Evolutionary conservation across 805 yeast species (phyloP), one percentile per base, ranked within the genome.

Genomic region (Candida caryicola): DNA sequence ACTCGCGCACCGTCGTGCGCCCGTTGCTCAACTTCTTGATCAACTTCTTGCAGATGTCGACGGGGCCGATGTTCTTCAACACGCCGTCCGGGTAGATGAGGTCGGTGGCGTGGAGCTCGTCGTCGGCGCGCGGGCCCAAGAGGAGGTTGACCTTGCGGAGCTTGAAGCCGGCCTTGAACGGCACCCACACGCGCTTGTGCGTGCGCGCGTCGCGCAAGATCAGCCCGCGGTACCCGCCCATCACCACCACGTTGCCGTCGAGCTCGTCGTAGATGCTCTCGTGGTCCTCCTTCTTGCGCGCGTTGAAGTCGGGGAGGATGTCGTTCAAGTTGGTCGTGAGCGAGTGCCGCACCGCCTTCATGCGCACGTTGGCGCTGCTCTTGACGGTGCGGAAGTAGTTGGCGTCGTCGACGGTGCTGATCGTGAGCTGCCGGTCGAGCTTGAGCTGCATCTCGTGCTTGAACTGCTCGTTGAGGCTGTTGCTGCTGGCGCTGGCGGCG

Each of bases 181-280:
- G 96, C 29, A 89, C 77, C 97, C 97, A 90, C 1, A 85, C 75
- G 36, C 91, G 66, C 43, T 81, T 76, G 10, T 69, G 60, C 0
- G 95, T 82, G 9, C 64, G 64, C 1, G 76, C 53, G 51, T 86
- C 93, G 31, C 91, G 59, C 36, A 90, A 62, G 4, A 83, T 76
- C 31, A 88, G 78, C 2, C 97, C 97, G 50, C 97, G 69, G 59
- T 85, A 90, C 0, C 97, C 97, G 4, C 96, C 96, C 59, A 90
- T 42, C 1, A 90, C 68, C 2, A 90, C 76, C 2, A 90, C 71
- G 52, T 89, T 89, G 4, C 96, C 96, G 16, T 79, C 81, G 1
- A 88, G 49, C 17, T 74, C 75, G 41, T 75, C 73, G 69, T 71
- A 83, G 2, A 81, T 68, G 1, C 74, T 55, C 21, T 74, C 74